Conservation (phyloP, 1,284 basidiomycete genomes). For the Pyrrhoderma noxium region DNA sequence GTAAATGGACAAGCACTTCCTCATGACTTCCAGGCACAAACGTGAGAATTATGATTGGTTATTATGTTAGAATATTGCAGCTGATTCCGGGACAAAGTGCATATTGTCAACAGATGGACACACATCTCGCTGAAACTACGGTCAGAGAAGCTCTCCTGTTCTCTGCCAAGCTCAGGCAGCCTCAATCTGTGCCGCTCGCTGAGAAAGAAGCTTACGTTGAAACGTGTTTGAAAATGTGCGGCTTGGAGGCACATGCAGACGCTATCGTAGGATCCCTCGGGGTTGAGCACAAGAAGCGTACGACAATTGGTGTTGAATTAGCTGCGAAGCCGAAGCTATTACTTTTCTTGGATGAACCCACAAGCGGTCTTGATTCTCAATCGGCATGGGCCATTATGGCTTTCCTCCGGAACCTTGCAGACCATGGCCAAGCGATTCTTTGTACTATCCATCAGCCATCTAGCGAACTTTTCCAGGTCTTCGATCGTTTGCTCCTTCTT, state of each 20-base stretch:
- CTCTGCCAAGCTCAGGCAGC: constrained; percentile 78
- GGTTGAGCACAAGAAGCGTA: constrained; percentile 73
- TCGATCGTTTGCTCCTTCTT: constrained; percentile 54
- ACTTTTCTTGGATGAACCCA: constrained; percentile 79
- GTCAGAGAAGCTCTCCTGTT: constrained; percentile 83
- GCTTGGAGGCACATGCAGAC: constrained; percentile 62
- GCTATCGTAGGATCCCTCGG: constrained; percentile 72
- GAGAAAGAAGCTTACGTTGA: constrained; percentile 85
- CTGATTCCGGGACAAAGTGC: constrained; percentile 34
- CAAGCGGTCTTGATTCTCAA: constrained; percentile 83
- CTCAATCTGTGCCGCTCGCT: constrained; percentile 48
- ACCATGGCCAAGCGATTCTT: constrained; percentile 40
- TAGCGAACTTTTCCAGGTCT: constrained; percentile 65
- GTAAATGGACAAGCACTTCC: constrained; percentile 73
- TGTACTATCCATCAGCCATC: constrained; percentile 50
- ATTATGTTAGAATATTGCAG: neutral
- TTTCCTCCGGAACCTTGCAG: constrained; percentile 57
- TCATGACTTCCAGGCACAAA: constrained; percentile 67
- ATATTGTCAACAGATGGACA: constrained; percentile 79
- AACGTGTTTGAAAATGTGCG: constrained; percentile 73
- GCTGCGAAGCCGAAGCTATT: constrained; percentile 73
- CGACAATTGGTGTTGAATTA: constrained; percentile 78
- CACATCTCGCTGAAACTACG: constrained; percentile 63
- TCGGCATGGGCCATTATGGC: constrained; percentile 82
- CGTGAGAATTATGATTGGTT: constrained; percentile 29